Base-by-base conservation (phyloP, 2,329 filamentous ascomycete genomes). In the Emydomyces testavorans region DNA sequence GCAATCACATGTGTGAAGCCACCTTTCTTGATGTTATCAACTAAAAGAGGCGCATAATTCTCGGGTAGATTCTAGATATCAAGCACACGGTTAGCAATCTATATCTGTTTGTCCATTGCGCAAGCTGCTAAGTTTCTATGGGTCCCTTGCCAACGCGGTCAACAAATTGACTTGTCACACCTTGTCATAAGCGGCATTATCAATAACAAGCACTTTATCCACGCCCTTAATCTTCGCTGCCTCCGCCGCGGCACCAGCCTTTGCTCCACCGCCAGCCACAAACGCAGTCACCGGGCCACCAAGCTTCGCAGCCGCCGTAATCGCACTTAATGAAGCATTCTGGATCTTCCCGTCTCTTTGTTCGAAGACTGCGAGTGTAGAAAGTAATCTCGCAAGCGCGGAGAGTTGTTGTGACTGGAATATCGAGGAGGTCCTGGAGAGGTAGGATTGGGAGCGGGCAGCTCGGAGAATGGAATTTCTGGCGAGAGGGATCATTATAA, bases 1-100 rank as follows among this genome's bases (percentile, higher is more conserved):
- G 83, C 85, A 59, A 98, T 76, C 54, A 98, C 78, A 63, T 98
- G 92, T 52, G 89, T 94, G 67, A 88, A 96, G 51, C 82, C 85
- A 52, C 86, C 89, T 65, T 92, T 92, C 72, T 94, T 94, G 68
- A 96, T 90, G 68, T 96, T 98, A 67, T 96, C 90, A 44, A 88
- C 84, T 34, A 98, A 74, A 39, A 98, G 74, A 48, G 88, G 85
- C n/a, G 90, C 92, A 62, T 79, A 96, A 73, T 86, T 95, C 71
- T 98, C 92, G 45, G 92, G 81, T 1, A 98, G 77, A 42, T 88
- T 87, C 85, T 88, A 55, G 7, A 35, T 20, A 10, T 6, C 21
- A 39, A 26, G 21, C 13, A 8, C 37, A 39, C 24, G 10, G 23
- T 42, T 20, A 48, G 36, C 31, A 39, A 44, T 7, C 24, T 11